Evolutionary conservation across 2,329 filamentous ascomycete species (phyloP), one percentile per base, ranked within the genome.

Genomic region (Xylariaceae sp.): DNA sequence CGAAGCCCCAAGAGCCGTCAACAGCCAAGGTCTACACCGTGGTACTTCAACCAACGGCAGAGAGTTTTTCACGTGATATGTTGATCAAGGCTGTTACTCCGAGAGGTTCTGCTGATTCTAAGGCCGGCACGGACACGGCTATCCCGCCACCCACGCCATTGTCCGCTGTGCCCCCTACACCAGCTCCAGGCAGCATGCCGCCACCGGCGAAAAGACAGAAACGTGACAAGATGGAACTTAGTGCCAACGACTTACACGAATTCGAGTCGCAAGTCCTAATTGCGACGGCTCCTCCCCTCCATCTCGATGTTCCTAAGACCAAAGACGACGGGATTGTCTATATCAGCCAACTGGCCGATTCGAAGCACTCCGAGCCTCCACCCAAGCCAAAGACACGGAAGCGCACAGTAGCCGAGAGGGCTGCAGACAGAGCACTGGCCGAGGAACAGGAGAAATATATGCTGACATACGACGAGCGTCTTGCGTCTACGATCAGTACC

Each of bases 331-430:
- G 86, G 1, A 87, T 92, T 52, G 80, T 80, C 9, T 80, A 95
- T 2, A 79, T 97, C 2, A 85, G 90, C 35, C 79, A 82, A 15
- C 79, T 93, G 66, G 81, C 84, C 17, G 89, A 95, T 72, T 88
- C 92, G 5, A 85, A 91, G 58, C 90, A 97, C 72, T 83, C 85
- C 35, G 84, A 88, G 53, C 79, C 85, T 49, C 87, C 91, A 8
- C 93, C 94, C 0, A 83, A 88, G 61, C 92, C 92, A 2, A 97
- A 96, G 79, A 88, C 87, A 6, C 82, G 94, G 59, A 97, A 99
- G 80, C 86, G 93, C 63, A 99, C 94, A 0, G 88, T 95, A 15
- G 94, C 94, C 7, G 93, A 99, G 72, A 85, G 97, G 78, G 94
- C 91, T 7, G 93, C 93, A 6, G 94, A 99, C 70, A 92, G 99